Base-by-base conservation (phyloP, 352 stramenopile genomes). In the Thalassiosira sp. region DNA sequence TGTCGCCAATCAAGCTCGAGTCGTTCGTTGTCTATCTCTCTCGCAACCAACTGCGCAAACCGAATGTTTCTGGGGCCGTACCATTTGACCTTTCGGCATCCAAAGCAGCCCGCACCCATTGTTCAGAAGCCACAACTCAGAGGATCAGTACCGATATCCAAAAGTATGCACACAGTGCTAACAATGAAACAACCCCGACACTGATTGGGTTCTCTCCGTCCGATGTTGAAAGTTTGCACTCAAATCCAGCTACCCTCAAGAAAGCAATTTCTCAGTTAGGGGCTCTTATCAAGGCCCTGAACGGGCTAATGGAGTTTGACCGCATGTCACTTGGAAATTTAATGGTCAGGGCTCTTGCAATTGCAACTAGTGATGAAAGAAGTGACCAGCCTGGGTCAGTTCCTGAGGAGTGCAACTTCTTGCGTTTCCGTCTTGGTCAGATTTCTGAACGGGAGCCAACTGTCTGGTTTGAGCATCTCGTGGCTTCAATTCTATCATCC, bases 61-160 rank as follows among this genome's bases (percentile, higher is more conserved):
- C 79, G 25, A 72, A 82, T 51, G 82, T 94, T 33, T 87, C 80
- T 22, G 76, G 79, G 11, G 76, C 69, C 10, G 79, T 99, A 8
- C 96, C 96, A 31, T 99, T 99, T 74, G 92, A 98, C 59, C 75
- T 99, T 25, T 94, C 89, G 0, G 76, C 86, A 10, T 95, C 97
- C 33, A 94, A 83, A 88, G 56, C 94, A 78, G 42, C 94, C 13
- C 93, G 97, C 72, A 98, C 95, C 16, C 94, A 96, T 45, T 97
- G 96, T 53, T 97, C 95, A 5, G 95, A 97, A 78, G 95, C 97
- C 70, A 93, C 98, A 37, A 91, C 98, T 18, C 93, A 95, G 62
- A 89, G 96, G 20, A 91, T 99, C 2, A 77, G 76, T 2, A 93
- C 97, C 35, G 96, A 99, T 71, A 95, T 98, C 48, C 85, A 90